These are phyloP conservation scores for Umbelopsis sp. DNA, from an alignment of 371 early-diverging fungal species.

Conservation along the genomic window DNA sequence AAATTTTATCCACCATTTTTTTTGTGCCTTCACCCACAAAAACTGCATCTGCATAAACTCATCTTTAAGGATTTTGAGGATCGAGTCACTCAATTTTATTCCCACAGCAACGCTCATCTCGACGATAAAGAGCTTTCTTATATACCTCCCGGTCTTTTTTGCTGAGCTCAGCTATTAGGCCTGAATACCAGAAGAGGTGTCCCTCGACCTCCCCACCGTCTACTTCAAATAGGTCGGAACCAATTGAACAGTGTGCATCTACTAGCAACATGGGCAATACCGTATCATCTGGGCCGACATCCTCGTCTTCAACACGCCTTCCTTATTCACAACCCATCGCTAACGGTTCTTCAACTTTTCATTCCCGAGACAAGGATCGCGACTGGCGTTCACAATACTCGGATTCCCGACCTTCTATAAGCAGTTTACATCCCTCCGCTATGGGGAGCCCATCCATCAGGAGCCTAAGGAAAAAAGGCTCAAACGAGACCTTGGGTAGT, in stretches of 20 bases:
- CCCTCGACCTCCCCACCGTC: not conserved
- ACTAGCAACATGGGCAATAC: conserved; percentile 6
- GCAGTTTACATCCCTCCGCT: conserved; percentile 22
- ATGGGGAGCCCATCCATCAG: conserved; percentile 27
- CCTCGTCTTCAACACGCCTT: conserved; percentile 5
- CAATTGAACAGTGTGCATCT: not conserved
- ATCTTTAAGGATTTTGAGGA: not conserved
- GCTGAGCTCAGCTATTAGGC: not conserved
- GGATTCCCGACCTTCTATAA: conserved; percentile 41
- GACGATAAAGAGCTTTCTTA: not conserved
- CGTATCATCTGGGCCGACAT: conserved; percentile 16
- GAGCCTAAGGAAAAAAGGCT: conserved; percentile 43
- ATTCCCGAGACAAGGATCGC: conserved; percentile 12
- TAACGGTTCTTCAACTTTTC: not conserved
- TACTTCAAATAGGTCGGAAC: not conserved
- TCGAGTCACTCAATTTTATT: not conserved
- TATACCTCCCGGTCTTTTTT: not conserved
- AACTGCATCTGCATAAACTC: not conserved
- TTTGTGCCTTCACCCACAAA: not conserved
- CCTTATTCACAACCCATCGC: not conserved
- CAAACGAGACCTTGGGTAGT: conserved; percentile 48
- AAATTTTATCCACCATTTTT: not conserved
- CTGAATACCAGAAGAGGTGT: not conserved
- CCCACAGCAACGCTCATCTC: not conserved
- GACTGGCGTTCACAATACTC: conserved; percentile 19